A percentile compares a stretch with the other conserved stretches of the same genome.
These are phyloP conservation scores for Cercospora sesami DNA, from an alignment of 2,329 filamentous ascomycete species.

Conservation along the genomic window DNA sequence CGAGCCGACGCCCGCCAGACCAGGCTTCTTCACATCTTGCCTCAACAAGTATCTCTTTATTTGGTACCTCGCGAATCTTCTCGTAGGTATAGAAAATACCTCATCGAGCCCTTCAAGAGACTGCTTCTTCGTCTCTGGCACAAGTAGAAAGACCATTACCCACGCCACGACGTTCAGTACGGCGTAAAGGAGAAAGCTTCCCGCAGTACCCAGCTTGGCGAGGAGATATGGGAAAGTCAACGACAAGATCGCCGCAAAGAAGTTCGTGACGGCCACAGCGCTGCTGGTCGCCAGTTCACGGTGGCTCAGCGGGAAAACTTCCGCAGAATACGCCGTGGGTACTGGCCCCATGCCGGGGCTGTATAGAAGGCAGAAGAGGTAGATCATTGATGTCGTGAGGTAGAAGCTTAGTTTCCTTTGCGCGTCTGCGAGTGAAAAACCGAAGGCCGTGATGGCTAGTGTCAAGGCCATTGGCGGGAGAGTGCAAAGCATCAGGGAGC, in stretches of 20 bases:
- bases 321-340: constrained; percentile 45
- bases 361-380: constrained; percentile 56
- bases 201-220: constrained; percentile 50
- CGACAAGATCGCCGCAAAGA: constrained; percentile 41
- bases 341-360: constrained; percentile 47
- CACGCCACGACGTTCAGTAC: constrained; percentile 57
- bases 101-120: constrained; percentile 51
- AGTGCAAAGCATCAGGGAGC: constrained; percentile 19
- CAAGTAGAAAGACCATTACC: constrained; percentile 48
- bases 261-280: constrained; percentile 58
- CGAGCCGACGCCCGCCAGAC: neutral
- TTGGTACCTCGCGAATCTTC: neutral
- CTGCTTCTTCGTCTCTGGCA: constrained; percentile 51
- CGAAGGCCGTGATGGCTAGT: constrained; percentile 41
- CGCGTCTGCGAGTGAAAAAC: constrained; percentile 37
- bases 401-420: neutral
- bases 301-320: constrained; percentile 49
- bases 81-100: constrained; percentile 54
- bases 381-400: constrained; percentile 44
- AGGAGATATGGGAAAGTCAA: constrained; percentile 52
- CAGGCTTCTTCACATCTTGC: neutral
- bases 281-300: constrained; percentile 49
- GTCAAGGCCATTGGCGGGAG: constrained; percentile 38
- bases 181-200: constrained; percentile 58
- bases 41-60: neutral